Conservation (phyloP, 192 early-diverging fungal genomes). For the Coemansia sp. region DNA sequence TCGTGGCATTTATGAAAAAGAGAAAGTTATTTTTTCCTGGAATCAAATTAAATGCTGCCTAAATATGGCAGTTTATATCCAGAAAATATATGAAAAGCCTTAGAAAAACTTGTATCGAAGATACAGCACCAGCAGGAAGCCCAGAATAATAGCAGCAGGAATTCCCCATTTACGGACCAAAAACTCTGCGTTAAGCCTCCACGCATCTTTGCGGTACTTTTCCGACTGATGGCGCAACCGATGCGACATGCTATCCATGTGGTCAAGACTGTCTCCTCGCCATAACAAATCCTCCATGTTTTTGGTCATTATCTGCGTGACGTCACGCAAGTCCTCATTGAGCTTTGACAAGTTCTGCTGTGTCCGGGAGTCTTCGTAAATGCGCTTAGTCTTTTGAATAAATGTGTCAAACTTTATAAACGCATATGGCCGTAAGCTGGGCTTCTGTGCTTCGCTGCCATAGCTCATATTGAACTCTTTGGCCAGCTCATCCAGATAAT, state of each 20-base stretch:
- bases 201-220: constrained; percentile 85
- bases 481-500: constrained; percentile 91
- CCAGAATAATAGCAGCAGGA: constrained; percentile 68
- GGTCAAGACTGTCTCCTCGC: constrained; percentile 79
- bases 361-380: constrained; percentile 93
- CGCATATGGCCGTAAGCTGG: constrained; percentile 87
- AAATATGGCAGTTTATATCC: no score
- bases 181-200: constrained; percentile 82
- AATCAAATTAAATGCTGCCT: no score
- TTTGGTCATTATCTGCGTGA: constrained; percentile 96
- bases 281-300: constrained; percentile 96
- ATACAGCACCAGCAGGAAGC: constrained; percentile 81
- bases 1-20: no score
- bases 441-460: constrained; percentile 81
- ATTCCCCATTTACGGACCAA: constrained; percentile 95
- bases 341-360: constrained; percentile 88
- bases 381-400: constrained; percentile 96
- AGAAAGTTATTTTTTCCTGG: no score
- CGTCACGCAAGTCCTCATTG: constrained; percentile 94
- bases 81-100: not conserved
- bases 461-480: constrained; percentile 93
- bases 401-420: constrained; percentile 98
- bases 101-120: constrained; percentile 55
- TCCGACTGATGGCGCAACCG: constrained; percentile 67
- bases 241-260: constrained; percentile 68